These are phyloP conservation scores for Paecilomyces niveus DNA, from an alignment of 2,329 filamentous ascomycete genomes.

Conservation along the genomic window DNA sequence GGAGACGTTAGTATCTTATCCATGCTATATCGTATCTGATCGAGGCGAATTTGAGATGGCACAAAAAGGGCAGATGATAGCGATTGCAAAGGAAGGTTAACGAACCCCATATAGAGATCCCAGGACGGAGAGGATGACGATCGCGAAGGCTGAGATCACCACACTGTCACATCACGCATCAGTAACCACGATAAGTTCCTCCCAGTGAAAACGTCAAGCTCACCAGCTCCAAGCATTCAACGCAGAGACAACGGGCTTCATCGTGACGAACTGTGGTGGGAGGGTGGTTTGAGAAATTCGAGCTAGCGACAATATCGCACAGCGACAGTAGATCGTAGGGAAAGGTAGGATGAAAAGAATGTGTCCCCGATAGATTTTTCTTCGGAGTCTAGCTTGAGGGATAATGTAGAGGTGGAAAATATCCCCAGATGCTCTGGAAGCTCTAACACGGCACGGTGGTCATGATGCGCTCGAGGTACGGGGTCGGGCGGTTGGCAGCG, in stretches of 20 bases:
- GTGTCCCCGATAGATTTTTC: background rate
- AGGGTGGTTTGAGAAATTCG: background rate
- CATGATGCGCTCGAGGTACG: background rate
- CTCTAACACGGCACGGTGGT: background rate
- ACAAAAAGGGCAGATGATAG: too few relatives aligned
- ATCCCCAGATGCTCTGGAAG: background rate
- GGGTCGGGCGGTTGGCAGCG: background rate
- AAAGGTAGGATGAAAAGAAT: background rate
- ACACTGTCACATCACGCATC: slow-evolving; percentile 48
- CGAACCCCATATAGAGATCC: slow-evolving; percentile 66
- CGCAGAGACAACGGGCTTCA: slow-evolving; percentile 92
- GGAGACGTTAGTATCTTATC: background rate
- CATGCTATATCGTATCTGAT: background rate
- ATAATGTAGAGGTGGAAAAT: background rate
- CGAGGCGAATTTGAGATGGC: too few relatives aligned
- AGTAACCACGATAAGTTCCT: slow-evolving; percentile 2
- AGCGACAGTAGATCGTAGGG: background rate
- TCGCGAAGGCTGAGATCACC: slow-evolving; percentile 57
- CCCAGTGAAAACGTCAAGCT: slow-evolving; percentile 24
- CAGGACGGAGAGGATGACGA: slow-evolving; percentile 58
- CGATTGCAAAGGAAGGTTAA: slow-evolving; percentile 9
- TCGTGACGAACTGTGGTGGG: slow-evolving; percentile 40
- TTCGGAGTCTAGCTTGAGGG: background rate
- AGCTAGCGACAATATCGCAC: background rate
- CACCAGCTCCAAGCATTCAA: slow-evolving; percentile 96